Base-by-base conservation (phyloP, 2,329 filamentous ascomycete species). In the Diaporthe aspalathi region DNA sequence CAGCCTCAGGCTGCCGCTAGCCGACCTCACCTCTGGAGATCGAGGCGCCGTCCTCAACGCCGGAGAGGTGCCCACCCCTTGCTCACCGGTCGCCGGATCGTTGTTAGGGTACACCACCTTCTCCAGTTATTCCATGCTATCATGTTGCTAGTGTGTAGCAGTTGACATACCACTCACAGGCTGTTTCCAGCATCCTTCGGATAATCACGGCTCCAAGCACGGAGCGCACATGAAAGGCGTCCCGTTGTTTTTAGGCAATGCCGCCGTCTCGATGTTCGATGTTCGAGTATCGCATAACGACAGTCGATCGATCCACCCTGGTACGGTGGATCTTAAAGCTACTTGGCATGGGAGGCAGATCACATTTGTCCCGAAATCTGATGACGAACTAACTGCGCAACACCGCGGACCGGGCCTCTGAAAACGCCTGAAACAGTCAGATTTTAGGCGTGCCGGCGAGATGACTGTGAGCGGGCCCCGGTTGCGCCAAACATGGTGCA, bases 331-430 rank as follows among this genome's bases (percentile, higher is more conserved):
- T 49, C n/a, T 32, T 27, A 38, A 32, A 24, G 24, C n/a, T 14
- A 53, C 53, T 71, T 49, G 35, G 38, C 27, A 45, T 24, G 54
- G 29, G 20, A 40, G 49, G 20, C 27, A 47, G 35, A 47, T 71
- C 53, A 54, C 45, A 49, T 60, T 27, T 53, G 40, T 50, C 14
- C 53, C 54, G 22, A 50, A 57, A 62, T 54, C 17, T 27, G 45
- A 68, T n/a, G 24, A 17, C 27, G 14, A 52, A 47, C 17, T 38
- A 52, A 47, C 17, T 38, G 63, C 62, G 53, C 63, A 40, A 45
- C 66, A 65, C 70, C 56, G 54, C 70, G 70, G 70, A 56, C 67
- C 70, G 70, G 66, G 38, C 70, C 66, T 71, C 70, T 35, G 27
- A 43, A 45, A 43, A 53, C 22, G 32, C 47, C 52, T 52, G 60